phyloP scores from a whole-genome alignment of 2,329 filamentous ascomycete species.

The Bisporella sp. region DNA sequence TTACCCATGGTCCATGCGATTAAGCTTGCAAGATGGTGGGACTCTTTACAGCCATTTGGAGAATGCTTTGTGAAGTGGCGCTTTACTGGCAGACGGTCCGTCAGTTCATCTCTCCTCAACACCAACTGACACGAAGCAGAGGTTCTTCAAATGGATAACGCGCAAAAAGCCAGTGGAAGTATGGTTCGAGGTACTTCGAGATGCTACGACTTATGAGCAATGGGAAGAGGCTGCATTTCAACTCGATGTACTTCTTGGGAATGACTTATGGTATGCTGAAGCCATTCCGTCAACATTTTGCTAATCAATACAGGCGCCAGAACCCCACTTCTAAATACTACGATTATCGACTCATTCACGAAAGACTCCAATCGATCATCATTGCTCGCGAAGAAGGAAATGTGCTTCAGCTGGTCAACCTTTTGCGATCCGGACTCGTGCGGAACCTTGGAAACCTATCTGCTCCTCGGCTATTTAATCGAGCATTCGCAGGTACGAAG shows the following conservation, averaged over 20 bases:
- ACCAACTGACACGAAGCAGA: conserved; percentile 38
- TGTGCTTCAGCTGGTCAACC: conserved; percentile 66
- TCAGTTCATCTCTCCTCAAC: too few species aligned
- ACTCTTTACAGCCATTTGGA: conserved; percentile 39
- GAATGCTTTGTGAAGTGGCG: conserved; percentile 53
- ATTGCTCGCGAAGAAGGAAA: conserved; percentile 64
- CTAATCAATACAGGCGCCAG: conserved; percentile 58
- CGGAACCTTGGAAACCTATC: conserved; percentile 91
- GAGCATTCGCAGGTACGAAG: conserved; percentile 83
- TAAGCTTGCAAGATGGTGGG: conserved; percentile 18
- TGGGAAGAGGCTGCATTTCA: conserved; percentile 81
- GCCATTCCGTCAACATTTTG: background rate
- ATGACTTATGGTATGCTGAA: conserved; percentile 63
- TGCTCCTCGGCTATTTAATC: conserved; percentile 71
- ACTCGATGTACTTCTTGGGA: conserved; percentile 73
- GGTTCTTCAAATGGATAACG: conserved; percentile 59
- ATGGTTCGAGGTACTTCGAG: conserved; percentile 57
- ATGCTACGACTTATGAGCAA: conserved; percentile 69
- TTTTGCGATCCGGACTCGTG: conserved; percentile 71
- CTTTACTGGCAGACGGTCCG: conserved; percentile 56
- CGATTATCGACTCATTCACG: conserved; percentile 77
- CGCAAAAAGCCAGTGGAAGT: conserved; percentile 57
- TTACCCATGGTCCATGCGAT: background rate
- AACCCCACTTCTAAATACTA: conserved; percentile 76
- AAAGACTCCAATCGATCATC: conserved; percentile 65